These are phyloP conservation scores for Trametes pubescens DNA, from an alignment of 1,284 basidiomycete species.

Conservation along the genomic window DNA sequence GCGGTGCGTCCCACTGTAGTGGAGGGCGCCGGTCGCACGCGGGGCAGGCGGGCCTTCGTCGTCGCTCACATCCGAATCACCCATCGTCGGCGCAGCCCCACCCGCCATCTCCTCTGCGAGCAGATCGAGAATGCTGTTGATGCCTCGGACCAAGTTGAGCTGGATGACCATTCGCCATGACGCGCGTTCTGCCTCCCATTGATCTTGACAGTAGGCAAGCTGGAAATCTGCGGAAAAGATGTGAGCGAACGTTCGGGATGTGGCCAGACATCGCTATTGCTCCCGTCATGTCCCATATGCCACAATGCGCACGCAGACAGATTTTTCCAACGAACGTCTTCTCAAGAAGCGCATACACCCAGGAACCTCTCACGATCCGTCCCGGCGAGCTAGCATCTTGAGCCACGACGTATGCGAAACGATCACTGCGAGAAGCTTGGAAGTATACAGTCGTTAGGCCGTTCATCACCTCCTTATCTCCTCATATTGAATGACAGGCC, in stretches of 20 bases:
- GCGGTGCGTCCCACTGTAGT: conserved; percentile 69
- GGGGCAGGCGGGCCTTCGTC: conserved; percentile 13
- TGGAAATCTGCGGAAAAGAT: conserved; percentile 65
- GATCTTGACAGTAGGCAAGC: conserved; percentile 67
- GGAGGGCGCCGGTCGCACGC: conserved; percentile 35
- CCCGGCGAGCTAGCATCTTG: no score
- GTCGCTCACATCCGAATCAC: conserved; percentile 32
- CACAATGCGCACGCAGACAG: not conserved
- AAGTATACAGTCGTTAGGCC: not conserved
- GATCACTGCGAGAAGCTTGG: not conserved
- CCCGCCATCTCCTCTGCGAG: conserved; percentile 62
- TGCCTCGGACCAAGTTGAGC: conserved; percentile 76
- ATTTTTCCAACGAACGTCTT: not conserved
- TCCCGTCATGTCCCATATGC: not conserved
- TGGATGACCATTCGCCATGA: conserved; percentile 81
- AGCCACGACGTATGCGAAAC: not conserved
- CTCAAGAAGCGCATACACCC: not conserved
- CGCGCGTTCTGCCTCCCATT: conserved; percentile 72
- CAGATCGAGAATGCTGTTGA: conserved; percentile 64
- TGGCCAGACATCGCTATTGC: not conserved
- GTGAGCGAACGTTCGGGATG: not conserved
- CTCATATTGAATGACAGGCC: not conserved
- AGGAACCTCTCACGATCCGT: not conserved
- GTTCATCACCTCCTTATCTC: not conserved
- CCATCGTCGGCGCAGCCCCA: conserved; percentile 9